Percentiles rank a stretch among this genome's conserved stretches.
phyloP scores from a whole-genome alignment of 108 stramenopile species.

The Fragilaria radians region DNA sequence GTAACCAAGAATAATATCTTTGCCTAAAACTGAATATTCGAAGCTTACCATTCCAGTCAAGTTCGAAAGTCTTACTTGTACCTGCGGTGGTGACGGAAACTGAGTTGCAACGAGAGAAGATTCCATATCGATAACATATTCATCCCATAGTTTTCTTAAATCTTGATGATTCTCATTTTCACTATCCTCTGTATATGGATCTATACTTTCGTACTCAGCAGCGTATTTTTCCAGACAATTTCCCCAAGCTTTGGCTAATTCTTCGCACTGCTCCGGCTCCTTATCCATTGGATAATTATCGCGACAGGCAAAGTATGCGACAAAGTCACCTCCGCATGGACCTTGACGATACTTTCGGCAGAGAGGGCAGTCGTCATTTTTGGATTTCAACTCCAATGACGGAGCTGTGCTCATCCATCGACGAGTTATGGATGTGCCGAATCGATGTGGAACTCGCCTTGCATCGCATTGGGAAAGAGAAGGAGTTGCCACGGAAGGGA shows the following conservation, averaged over 20 bases:
- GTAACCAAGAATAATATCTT: slow-evolving; percentile 34
- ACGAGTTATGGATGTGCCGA: too few relatives aligned
- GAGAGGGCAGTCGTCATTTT: slow-evolving; percentile 44
- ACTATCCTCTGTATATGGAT: slow-evolving; percentile 8
- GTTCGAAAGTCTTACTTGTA: slow-evolving; percentile 23
- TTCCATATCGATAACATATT: slow-evolving; percentile 35
- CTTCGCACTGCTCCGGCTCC: slow-evolving; percentile 21
- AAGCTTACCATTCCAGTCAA: slow-evolving; percentile 32
- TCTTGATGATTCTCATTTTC: slow-evolving; percentile 5
- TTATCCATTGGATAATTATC: slow-evolving; percentile 34
- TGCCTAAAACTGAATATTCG: slow-evolving; percentile 6
- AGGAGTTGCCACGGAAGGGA: too few relatives aligned
- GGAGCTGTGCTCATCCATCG: too few relatives aligned
- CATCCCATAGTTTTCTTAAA: slow-evolving; percentile 26
- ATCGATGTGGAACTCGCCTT: too few relatives aligned
- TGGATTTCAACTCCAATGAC: too few relatives aligned
- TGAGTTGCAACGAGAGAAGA: slow-evolving; percentile 4
- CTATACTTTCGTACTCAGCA: slow-evolving; percentile 26
- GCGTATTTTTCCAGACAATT: slow-evolving; percentile 28
- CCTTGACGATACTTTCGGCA: slow-evolving; percentile 45
- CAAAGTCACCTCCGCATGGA: slow-evolving; percentile 40
- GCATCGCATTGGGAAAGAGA: too few relatives aligned
- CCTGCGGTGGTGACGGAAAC: slow-evolving; percentile 30
- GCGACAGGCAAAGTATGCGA: slow-evolving; percentile 34
- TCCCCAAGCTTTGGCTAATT: slow-evolving; percentile 26